Percentiles rank a stretch among this genome's conserved stretches.
Evolutionary conservation across 495 filamentous ascomycete species (phyloP).

Genomic region (Terfezia claveryi): DNA sequence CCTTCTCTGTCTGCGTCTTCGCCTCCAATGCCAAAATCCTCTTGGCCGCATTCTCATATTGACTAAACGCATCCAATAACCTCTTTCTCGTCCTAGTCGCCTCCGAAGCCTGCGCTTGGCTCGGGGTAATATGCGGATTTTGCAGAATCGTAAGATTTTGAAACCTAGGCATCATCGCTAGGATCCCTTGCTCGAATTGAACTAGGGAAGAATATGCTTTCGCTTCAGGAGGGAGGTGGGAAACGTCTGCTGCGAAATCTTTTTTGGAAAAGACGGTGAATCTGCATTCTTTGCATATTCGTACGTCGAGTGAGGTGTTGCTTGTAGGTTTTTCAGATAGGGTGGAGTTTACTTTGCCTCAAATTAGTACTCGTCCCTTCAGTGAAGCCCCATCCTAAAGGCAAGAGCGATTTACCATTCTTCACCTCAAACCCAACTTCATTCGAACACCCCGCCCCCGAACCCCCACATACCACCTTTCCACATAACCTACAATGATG

Average conservation of each 20-base stretch:
- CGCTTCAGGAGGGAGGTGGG: slow-evolving; percentile 48
- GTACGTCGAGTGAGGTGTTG: slow-evolving; percentile 50
- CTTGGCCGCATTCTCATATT: slow-evolving; percentile 69
- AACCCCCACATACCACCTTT: slow-evolving; percentile 75
- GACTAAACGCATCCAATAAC: slow-evolving; percentile 70
- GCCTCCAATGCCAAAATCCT: slow-evolving; percentile 59
- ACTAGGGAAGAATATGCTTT: slow-evolving; percentile 58
- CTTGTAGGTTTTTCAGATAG: slow-evolving; percentile 38
- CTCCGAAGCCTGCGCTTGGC: slow-evolving; percentile 48
- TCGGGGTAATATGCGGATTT: slow-evolving; percentile 19
- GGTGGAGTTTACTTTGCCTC: slow-evolving; percentile 3
- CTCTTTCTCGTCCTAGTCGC: slow-evolving; percentile 80
- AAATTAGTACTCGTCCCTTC: no score
- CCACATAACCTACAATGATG: slow-evolving; percentile 93
- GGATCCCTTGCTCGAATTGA: slow-evolving; percentile 80
- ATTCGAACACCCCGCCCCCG: slow-evolving; percentile 56
- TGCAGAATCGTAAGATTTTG: slow-evolving; percentile 52
- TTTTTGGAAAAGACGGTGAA: slow-evolving; percentile 60
- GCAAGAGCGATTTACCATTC: slow-evolving; percentile 30
- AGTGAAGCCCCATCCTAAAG: no score
- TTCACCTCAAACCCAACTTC: slow-evolving; percentile 64
- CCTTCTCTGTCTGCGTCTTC: slow-evolving; percentile 47
- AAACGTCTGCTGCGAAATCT: slow-evolving; percentile 54
- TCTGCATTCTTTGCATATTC: slow-evolving; percentile 83
- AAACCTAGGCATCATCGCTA: slow-evolving; percentile 63